Conservation (phyloP, 2,329 filamentous ascomycete species). For the Drechslera avenae region DNA sequence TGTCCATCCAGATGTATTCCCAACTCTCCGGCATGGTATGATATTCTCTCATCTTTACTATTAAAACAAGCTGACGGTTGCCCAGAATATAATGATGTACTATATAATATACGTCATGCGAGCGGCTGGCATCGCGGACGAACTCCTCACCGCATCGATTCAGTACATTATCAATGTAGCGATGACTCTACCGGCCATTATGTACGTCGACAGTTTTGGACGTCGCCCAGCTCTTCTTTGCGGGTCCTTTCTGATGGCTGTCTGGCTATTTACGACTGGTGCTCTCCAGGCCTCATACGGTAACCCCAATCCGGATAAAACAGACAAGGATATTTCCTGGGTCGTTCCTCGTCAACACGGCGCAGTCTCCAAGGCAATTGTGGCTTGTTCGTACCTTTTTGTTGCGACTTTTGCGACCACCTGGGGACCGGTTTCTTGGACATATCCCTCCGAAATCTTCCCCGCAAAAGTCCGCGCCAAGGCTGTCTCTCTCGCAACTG, state of each 20-base stretch:
- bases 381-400: constrained; percentile 53
- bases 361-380: constrained; percentile 60
- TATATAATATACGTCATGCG: constrained; percentile 68
- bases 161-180: constrained; percentile 69
- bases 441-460: constrained; percentile 49
- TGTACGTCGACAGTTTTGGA: constrained; percentile 65
- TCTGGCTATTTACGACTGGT: constrained; percentile 64
- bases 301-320: constrained; percentile 40
- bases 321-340: constrained; percentile 60
- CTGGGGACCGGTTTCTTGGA: constrained; percentile 48
- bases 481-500: constrained; percentile 48
- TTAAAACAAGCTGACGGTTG: constrained; percentile 57
- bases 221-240: constrained; percentile 62
- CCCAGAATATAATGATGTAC: constrained; percentile 10
- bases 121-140: constrained; percentile 60
- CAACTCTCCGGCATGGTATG: constrained; percentile 66
- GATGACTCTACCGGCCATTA: constrained; percentile 64
- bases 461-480: constrained; percentile 50
- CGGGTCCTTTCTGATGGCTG: constrained; percentile 64
- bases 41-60: too few relatives aligned
- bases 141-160: constrained; percentile 64
- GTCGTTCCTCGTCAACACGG: constrained; percentile 57
- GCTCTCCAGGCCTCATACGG: constrained; percentile 65
- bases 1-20: constrained; percentile 65
- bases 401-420: constrained; percentile 53